Conservation (phyloP, 805 yeast species). For the Yarrowia hollandica region DNA sequence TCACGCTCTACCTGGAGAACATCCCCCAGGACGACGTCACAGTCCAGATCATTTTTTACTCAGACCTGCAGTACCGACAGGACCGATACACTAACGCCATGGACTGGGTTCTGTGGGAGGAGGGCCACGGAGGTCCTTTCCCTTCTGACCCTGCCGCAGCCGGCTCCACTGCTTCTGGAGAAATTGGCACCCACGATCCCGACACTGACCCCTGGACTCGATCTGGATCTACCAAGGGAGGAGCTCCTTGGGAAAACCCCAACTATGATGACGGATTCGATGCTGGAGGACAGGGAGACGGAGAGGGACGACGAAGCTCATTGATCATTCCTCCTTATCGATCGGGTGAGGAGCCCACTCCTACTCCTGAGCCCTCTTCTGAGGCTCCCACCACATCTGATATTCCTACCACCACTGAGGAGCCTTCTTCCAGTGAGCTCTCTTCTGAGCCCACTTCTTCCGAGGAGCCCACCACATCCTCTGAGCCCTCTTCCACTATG, state of each 20-base stretch:
- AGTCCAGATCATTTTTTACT: no score
- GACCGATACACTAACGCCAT: no score
- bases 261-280: background rate
- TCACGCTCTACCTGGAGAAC: background rate
- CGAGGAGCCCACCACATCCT: background rate
- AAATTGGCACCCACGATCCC: background rate
- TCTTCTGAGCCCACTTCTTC: background rate
- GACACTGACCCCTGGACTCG: background rate
- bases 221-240: background rate
- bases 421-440: background rate
- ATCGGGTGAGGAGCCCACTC: background rate
- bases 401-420: background rate
- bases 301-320: background rate
- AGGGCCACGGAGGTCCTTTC: background rate
- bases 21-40: no score
- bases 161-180: background rate
- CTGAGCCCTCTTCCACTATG: background rate
- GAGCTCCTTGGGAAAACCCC: background rate
- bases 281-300: background rate
- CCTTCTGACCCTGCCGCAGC: background rate
- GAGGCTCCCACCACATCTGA: background rate
- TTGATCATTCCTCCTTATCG: background rate
- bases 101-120: background rate
- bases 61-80: no score
- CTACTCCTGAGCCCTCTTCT: background rate